A percentile compares a stretch with the other conserved stretches of the same genome.
These are phyloP conservation scores for Trichophyton rubrum DNA, from an alignment of 2,329 filamentous ascomycete genomes.

Conservation along the genomic window DNA sequence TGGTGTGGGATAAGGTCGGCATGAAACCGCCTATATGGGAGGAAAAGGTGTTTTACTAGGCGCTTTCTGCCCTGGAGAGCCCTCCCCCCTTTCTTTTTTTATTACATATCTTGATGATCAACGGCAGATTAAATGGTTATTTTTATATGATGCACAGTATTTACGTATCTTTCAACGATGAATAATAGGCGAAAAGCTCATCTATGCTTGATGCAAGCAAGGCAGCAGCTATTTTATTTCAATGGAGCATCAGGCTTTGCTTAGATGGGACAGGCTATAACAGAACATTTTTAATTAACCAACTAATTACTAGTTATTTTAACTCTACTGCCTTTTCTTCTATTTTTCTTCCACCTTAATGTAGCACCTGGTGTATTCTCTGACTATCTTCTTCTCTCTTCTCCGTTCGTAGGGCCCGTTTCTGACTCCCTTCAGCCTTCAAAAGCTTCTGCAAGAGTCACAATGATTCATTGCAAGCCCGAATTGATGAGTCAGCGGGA, in stretches of 20 bases:
- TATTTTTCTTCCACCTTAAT: background rate
- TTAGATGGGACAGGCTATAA: background rate
- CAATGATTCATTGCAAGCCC: background rate
- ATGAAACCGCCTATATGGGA: constrained; percentile 46
- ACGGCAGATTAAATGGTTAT: background rate
- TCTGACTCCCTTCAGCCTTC: background rate
- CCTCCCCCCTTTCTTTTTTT: background rate
- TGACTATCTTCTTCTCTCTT: too few relatives aligned
- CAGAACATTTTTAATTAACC: background rate
- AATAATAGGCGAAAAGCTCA: background rate
- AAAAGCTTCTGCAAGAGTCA: background rate
- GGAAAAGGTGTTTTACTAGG: constrained; percentile 39
- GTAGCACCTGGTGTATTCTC: too few relatives aligned
- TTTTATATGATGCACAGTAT: background rate
- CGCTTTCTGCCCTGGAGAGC: background rate
- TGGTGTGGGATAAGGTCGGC: constrained; percentile 47
- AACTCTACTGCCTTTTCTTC: background rate
- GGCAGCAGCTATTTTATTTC: background rate
- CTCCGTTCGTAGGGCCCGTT: too few relatives aligned
- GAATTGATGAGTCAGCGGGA: background rate
- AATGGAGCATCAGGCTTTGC: background rate
- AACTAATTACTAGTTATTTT: background rate
- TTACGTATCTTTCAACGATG: background rate
- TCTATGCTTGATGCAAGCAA: background rate
- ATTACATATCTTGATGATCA: background rate